phyloP scores from a whole-genome alignment of 2,329 filamentous ascomycete species.

The Fusarium temperatum region DNA sequence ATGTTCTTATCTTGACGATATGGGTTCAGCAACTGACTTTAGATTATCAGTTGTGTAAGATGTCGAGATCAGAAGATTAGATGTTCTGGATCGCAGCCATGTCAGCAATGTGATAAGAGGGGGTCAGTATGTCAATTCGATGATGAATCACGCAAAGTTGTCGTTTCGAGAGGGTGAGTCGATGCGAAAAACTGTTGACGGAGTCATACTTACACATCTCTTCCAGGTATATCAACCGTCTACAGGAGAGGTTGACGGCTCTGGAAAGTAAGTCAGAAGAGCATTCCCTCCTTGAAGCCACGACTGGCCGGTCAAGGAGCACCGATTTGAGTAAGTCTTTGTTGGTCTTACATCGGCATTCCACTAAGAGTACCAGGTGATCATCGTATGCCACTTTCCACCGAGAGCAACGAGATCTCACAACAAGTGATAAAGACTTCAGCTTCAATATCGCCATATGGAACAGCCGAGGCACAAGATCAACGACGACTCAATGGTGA shows the following conservation, averaged over 20 bases:
- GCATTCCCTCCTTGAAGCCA: neutral
- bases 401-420: neutral
- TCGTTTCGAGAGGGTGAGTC: constrained; percentile 24
- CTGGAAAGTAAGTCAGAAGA: constrained; percentile 5
- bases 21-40: neutral
- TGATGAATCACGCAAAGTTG: constrained; percentile 26
- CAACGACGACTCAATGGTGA: neutral
- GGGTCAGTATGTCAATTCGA: constrained; percentile 17
- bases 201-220: neutral
- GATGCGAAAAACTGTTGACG: too few species aligned
- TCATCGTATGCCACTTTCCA: neutral
- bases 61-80: constrained; percentile 34
- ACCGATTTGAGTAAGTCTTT: neutral
- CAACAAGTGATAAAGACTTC: neutral
- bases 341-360: accelerated
- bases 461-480: neutral
- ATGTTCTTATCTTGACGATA: neutral
- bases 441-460: neutral
- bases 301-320: neutral
- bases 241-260: constrained; percentile 21
- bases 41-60: constrained; percentile 21
- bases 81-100: constrained; percentile 25
- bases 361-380: neutral
- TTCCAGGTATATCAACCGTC: constrained; percentile 22
- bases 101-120: constrained; percentile 31